These are phyloP conservation scores for Aspergillus hortae DNA, from an alignment of 2,329 filamentous ascomycete genomes.

Conservation along the genomic window DNA sequence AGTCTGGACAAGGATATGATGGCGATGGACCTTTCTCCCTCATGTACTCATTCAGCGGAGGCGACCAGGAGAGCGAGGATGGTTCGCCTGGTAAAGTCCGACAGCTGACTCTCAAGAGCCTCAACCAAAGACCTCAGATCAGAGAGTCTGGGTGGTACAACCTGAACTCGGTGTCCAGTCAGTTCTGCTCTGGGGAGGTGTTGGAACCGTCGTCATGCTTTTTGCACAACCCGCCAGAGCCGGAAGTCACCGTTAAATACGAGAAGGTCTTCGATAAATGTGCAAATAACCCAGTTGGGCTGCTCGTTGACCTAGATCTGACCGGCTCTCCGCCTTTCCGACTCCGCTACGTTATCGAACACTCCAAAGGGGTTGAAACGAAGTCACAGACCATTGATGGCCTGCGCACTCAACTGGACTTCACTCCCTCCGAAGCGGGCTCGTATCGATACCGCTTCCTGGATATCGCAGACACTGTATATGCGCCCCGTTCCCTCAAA, in stretches of 20 bases:
- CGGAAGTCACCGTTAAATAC: slow-evolving; percentile 67
- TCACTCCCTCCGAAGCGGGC: slow-evolving; percentile 77
- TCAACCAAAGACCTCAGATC: slow-evolving; percentile 64
- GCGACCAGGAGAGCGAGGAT: slow-evolving; percentile 67
- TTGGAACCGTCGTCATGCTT: slow-evolving; percentile 92
- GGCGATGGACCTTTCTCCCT: slow-evolving; percentile 67
- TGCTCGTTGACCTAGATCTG: slow-evolving; percentile 83
- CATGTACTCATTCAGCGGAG: slow-evolving; percentile 76
- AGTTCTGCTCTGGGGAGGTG: slow-evolving; percentile 81
- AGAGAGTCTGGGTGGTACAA: slow-evolving; percentile 82
- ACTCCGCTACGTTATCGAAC: slow-evolving; percentile 72
- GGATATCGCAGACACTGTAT: slow-evolving; percentile 77
- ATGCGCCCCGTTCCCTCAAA: slow-evolving; percentile 62
- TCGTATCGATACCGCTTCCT: slow-evolving; percentile 83
- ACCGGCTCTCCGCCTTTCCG: slow-evolving; percentile 88
- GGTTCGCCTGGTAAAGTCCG: slow-evolving; percentile 57
- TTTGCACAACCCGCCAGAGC: slow-evolving; percentile 85
- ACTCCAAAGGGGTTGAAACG: slow-evolving; percentile 53
- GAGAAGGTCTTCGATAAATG: slow-evolving; percentile 93
- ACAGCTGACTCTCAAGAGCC: slow-evolving; percentile 54
- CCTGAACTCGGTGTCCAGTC: slow-evolving; percentile 72
- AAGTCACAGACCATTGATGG: slow-evolving; percentile 60
- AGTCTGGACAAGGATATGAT: slow-evolving; percentile 55
- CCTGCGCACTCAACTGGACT: slow-evolving; percentile 76
- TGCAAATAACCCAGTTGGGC: slow-evolving; percentile 85